Base-by-base conservation (phyloP, 1,284 basidiomycete species). In the Moesziomyces globuligerus region DNA sequence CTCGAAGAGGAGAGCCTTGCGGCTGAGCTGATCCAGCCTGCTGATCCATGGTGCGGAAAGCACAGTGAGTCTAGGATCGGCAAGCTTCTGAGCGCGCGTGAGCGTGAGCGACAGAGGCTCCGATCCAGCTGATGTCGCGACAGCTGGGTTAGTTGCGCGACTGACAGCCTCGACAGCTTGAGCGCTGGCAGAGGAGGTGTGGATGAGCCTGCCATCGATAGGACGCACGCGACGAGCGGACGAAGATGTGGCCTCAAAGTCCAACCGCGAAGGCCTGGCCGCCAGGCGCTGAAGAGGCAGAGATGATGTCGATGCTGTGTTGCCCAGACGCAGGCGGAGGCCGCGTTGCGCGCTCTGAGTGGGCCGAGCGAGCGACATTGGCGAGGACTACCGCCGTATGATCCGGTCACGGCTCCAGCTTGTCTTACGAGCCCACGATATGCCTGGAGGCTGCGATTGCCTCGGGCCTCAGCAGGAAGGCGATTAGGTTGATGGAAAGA, bases 101-200 rank as follows among this genome's bases (percentile, higher is more conserved):
- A 41, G 48, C 20, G 51, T 47, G 21, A 51, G 39, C 39, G 42
- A n/a, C 8, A 59, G 48, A 20, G 23, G 18, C 9, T 40, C 40
- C 11, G 47, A 20, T 10, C 15, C 28, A 3, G 20, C 2, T 4
- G 43, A 6, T 17, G 48, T 11, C 20, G 48, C 4, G 11, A n/a
- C 17, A 10, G 40, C 13, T 8, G 40, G 2, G 7, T 25, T 18
- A 20, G 40, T 48, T n/a, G 48, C 11, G 4, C 21, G 23, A 24
- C 17, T 26, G 17, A 28, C 46, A 13, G 41, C 48, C 39, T 66
- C 48, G 29, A 55, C 56, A 4, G 62, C 55, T 51, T 59, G 62
- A 9, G 25, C 9, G 17, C 23, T 32, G 4, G 38, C 6, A 13
- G 54, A 8, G 10, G 24, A 11, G 0, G 49, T 57, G 32, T 49